Evolutionary conservation across 2,329 filamentous ascomycete species (phyloP).

Genomic region (Teratosphaeria pseudoeucalypti): DNA sequence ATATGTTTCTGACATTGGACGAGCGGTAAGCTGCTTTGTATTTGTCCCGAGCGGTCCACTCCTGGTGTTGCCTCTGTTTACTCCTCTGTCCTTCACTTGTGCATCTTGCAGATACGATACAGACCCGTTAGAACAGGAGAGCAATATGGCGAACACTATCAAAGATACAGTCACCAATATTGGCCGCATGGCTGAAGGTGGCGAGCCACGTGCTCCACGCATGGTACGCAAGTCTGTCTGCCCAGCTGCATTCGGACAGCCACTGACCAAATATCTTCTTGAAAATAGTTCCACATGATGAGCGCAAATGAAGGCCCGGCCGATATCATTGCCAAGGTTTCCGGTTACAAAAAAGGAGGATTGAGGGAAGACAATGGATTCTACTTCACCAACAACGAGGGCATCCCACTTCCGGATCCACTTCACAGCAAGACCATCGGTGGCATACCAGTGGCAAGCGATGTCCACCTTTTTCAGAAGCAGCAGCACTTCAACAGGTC

Average conservation of each 20-base stretch:
- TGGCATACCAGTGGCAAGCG: conserved; percentile 41
- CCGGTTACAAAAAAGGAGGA: conserved; percentile 35
- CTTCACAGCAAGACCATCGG: conserved; percentile 44
- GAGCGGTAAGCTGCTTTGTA: neutral
- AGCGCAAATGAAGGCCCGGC: conserved; percentile 43
- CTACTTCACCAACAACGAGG: conserved; percentile 48
- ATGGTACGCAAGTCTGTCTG: neutral
- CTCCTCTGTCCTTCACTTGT: neutral
- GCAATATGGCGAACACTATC: neutral
- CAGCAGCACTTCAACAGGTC: conserved; percentile 48
- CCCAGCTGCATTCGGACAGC: neutral
- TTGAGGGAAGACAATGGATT: conserved; percentile 40
- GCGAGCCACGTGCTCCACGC: neutral
- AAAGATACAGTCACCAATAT: neutral
- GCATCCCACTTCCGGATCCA: conserved; percentile 41
- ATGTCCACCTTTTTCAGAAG: conserved; percentile 45
- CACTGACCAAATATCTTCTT: neutral
- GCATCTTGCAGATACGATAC: neutral
- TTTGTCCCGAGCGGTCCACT: neutral
- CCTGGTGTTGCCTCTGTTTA: neutral
- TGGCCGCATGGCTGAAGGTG: neutral
- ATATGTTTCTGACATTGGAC: neutral
- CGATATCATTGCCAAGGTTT: conserved; percentile 42
- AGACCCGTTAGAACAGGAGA: neutral
- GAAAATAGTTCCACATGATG: conserved; percentile 28